Base-by-base conservation (phyloP, 495 filamentous ascomycete species). In the Lepraria neglecta region DNA sequence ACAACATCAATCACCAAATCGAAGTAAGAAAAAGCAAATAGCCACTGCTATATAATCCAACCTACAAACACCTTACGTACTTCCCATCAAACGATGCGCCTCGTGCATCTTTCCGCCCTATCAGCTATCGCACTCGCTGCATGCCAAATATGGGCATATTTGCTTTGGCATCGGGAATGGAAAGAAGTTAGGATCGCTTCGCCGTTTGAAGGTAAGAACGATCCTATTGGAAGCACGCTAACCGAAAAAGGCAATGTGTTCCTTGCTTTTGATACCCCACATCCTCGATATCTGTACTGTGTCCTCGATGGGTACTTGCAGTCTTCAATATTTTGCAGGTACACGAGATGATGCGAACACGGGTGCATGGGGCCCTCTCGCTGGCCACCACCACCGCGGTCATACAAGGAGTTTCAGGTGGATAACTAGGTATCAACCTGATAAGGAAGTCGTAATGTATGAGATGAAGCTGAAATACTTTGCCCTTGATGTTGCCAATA, bases 171-270 rank as follows among this genome's bases (percentile, higher is more conserved):
- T 4, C 30, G 24, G 14, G 38, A 10, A 21, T 43, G 24, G 31
- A 48, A 43, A 17, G 33, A 56, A n/a, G 52, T 24, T 42, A 55
- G 59, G 54, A 57, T 57, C 54, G 56, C 40, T 61, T 61, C 30
- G 19, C 59, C 59, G 21, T 61, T 46, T 61, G 59, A 30, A 61
- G 59, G 24, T 45, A 61, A 61, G 55, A 45, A 24, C 42, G 43
- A 55, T 61, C 42, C 9, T 15, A 12, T 10, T 31, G 24, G 51
- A 6, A 35, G 3, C 24, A 12, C 54, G 51, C 59, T 61, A 61
- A 56, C 59, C 59, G 7, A 45, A 56, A 24, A 9, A 61, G 59
- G 59, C 59, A 61, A 56, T 55, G 51, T 46, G n/a, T 61, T 56
- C 59, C 59, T 19, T 54, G 51, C 30, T 40, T 19, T 17, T 40